Base-by-base conservation (phyloP, 441 rosid species). In the Kokia cookei region DNA sequence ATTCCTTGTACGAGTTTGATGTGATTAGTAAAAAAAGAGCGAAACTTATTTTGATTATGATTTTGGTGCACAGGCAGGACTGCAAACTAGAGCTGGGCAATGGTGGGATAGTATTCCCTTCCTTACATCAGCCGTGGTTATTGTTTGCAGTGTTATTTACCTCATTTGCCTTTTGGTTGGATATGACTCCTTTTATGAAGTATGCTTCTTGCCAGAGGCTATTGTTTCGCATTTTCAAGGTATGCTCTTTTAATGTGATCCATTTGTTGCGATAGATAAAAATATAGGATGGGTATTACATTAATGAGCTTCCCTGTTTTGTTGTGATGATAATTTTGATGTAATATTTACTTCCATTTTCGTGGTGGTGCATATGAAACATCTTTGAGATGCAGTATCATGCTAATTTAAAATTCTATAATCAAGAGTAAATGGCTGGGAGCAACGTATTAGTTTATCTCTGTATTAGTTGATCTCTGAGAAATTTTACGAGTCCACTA, bases 41-140 rank as follows among this genome's bases (percentile, higher is more conserved):
- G 63, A 53, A 15, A 4, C 29, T 50, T 65, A 1, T 27, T 42
- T 69, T 67, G 42, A n/a, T 19, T 48, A 62, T 1, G 15, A 54
- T 61, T 35, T 32, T 51, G 53, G 66, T 51, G 64, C 62, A n/a
- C 86, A 95, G 99, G 96, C 96, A 10, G 91, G 98, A 22, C 53
- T 95, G 69, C 88, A 85, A 47, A 90, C 98, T 55, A 82, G 96
- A 78, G 79, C 76, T 65, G 80, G 86, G 60, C 97, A 95, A 70
- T 95, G 94, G 97, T 91, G 99, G 98, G 95, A 90, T 57, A 82
- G 89, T 67, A 88, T 93, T 76, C 98, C 99, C 0, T 93, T 95
- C 77, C 86, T 91, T 72, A 90, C 97, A 10, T 93, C 98, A n/a
- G 85, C 90, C 0, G 83, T 93, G 72, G 93, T 91, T 75, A 81